Evolutionary conservation across 179 eudicot genomes (phyloP), one percentile per base, ranked within the genome.

Genomic region (Pouteria campechiana): DNA sequence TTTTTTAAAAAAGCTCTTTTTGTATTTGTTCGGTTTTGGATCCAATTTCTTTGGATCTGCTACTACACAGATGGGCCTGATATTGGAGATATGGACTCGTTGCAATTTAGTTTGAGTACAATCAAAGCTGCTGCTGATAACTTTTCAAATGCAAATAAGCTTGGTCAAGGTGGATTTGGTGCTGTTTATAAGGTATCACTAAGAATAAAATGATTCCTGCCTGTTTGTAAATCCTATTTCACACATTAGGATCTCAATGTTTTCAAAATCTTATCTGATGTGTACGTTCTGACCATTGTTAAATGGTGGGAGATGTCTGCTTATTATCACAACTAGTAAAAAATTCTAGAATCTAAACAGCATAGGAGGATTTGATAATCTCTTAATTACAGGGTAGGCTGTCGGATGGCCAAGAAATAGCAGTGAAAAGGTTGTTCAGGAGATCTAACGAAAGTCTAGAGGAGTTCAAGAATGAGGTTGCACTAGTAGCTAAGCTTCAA

Each of bases 101-200:
- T 72, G 61, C 66, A 56, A 7, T 65, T 47, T 18, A 58, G 66
- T 9, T 54, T 72, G 14, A 31, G 48, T 8, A 15, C 41, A 13
- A 55, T 77, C 19, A 49, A 46, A 61, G 59, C 56, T 24, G 77
- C 80, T 15, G 70, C 85, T 11, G 43, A 62, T 31, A 44, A 57
- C 44, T 77, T 77, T 38, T 53, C 74, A 7, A 27, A 33, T 0
- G 55, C 7, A 13, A 73, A 69, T 27, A 67, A 66, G 42, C 47
- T 77, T 11, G 77, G 84, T 3, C 50, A 54, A 47, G 84, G 84
- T 52, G 80, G 80, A 49, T 78, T 78, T 55, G 85, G 78, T 10
- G 41, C 42, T 16, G 85, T 74, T 7, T 78, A 60, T 55, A 64
- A 64, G 75, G 78, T 78, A 60, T 32, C 4, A 11, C 3, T 3